These are phyloP conservation scores for Phytophthora megakarya DNA, from an alignment of 352 stramenopile genomes.

Conservation along the genomic window DNA sequence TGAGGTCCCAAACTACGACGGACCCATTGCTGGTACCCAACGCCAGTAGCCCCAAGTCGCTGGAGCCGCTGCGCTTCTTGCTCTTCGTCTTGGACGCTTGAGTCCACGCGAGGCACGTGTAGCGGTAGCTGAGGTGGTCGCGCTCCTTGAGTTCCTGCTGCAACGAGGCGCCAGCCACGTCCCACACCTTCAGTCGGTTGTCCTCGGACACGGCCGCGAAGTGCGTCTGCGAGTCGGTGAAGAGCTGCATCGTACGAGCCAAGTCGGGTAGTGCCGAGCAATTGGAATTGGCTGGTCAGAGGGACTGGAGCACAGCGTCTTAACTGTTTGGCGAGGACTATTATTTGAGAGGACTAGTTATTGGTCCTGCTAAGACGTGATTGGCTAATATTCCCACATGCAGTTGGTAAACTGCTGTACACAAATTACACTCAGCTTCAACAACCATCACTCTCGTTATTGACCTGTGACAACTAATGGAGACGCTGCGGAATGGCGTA, in stretches of 20 bases:
- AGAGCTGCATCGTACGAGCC: slow-evolving; percentile 60
- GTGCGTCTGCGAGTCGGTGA: slow-evolving; percentile 74
- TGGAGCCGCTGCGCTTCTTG: slow-evolving; percentile 54
- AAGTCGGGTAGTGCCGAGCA: slow-evolving; percentile 17
- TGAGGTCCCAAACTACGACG: slow-evolving; percentile 78
- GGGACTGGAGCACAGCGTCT: background rate
- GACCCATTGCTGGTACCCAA: slow-evolving; percentile 71
- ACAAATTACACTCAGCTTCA: no score
- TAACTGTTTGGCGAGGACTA: no score
- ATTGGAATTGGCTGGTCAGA: slow-evolving; percentile 29
- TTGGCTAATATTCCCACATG: no score
- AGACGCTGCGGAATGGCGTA: slow-evolving; percentile 34
- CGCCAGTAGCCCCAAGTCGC: slow-evolving; percentile 59
- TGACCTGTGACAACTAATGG: no score
- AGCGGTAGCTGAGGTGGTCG: slow-evolving; percentile 86
- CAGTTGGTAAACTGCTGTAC: no score
- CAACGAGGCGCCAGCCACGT: slow-evolving; percentile 66
- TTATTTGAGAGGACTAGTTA: no score
- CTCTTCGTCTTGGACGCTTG: slow-evolving; percentile 36
- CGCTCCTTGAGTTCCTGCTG: slow-evolving; percentile 82
- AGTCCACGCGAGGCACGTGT: slow-evolving; percentile 78
- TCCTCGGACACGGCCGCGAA: slow-evolving; percentile 84
- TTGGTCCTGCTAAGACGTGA: no score
- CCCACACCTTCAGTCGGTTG: slow-evolving; percentile 83
- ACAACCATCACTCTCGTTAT: no score